Conservation (phyloP, 305 asterid genomes). For the Rubia peregrina region DNA sequence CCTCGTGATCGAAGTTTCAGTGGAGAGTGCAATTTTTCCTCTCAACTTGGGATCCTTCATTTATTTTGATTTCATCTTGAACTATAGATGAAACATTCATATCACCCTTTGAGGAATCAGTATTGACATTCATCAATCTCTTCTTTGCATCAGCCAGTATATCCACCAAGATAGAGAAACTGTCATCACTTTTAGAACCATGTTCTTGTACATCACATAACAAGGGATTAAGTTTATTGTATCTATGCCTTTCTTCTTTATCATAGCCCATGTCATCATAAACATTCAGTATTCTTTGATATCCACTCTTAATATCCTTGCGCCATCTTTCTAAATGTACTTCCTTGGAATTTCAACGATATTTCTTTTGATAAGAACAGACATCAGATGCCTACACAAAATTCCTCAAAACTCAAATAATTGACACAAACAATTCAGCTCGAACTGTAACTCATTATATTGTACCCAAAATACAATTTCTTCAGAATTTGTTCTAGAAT, state of each 20-base stretch:
- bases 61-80: not conserved
- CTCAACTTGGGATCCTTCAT: not conserved
- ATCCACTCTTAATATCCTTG: too few relatives aligned
- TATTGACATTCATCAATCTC: not conserved
- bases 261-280: too few relatives aligned
- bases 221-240: too few relatives aligned
- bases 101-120: too few relatives aligned
- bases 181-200: not conserved
- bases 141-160: not conserved
- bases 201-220: not conserved
- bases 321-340: too few relatives aligned
- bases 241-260: too few relatives aligned
- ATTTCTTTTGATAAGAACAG: too few relatives aligned
- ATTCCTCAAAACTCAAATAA: not conserved
- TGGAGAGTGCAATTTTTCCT: not conserved
- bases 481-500: not conserved
- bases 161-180: not conserved
- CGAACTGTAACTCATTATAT: not conserved
- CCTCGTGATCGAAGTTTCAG: not conserved
- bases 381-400: too few relatives aligned
- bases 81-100: too few relatives aligned
- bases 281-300: too few relatives aligned
- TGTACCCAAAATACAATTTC: not conserved
- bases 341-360: too few relatives aligned
- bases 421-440: not conserved